Percentiles rank a stretch among this genome's conserved stretches.
Conservation (phyloP, 1,139 yeast genomes). For the Saccharomyces hybrid region DNA sequence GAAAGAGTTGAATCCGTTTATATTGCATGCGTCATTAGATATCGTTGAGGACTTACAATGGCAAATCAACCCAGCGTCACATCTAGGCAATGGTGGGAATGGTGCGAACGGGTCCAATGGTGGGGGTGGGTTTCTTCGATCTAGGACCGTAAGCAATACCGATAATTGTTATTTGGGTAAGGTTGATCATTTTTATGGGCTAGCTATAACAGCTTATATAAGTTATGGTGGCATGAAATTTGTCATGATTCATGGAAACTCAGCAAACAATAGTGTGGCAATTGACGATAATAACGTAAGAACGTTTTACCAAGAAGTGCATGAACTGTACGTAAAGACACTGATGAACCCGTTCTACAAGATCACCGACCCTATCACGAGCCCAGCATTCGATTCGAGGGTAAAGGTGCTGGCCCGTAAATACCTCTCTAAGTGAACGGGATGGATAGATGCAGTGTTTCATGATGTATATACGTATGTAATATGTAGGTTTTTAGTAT, state of each 20-base stretch:
- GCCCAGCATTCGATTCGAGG: conserved; percentile 69
- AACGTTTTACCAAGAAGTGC: conserved; percentile 77
- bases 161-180: conserved; percentile 54
- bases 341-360: conserved; percentile 81
- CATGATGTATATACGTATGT: not conserved
- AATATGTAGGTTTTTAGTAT: not conserved
- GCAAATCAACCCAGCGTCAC: conserved; percentile 45
- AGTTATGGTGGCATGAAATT: conserved; percentile 86
- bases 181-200: conserved; percentile 81
- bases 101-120: conserved; percentile 10
- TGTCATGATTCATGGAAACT: conserved; percentile 62
- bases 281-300: conserved; percentile 67
- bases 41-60: conserved; percentile 85
- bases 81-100: conserved; percentile 4
- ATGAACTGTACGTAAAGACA: conserved; percentile 83
- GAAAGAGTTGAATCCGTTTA: conserved; percentile 77
- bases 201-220: conserved; percentile 69
- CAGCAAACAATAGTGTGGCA: conserved; percentile 22
- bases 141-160: conserved; percentile 17
- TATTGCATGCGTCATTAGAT: conserved; percentile 82
- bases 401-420: conserved; percentile 69
- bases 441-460: not conserved
- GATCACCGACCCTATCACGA: conserved; percentile 65
- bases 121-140: conserved; percentile 20
- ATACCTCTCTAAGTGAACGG: conserved; percentile 39